Evolutionary conservation across 2,329 filamentous ascomycete genomes (phyloP).

Genomic region (Paecilomyces fulvus): DNA sequence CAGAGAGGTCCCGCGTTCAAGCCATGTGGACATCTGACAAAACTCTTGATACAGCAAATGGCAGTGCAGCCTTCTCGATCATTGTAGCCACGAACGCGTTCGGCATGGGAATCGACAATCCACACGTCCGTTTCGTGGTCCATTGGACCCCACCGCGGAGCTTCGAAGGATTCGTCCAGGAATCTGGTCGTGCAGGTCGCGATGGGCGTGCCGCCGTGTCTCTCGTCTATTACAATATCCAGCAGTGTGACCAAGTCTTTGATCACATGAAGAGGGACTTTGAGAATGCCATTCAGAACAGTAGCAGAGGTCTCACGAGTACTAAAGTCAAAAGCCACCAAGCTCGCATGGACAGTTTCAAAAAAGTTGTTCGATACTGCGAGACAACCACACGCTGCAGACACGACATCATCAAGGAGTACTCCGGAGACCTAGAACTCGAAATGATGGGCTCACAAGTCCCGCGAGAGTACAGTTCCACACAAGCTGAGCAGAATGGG

Average conservation of each 20-base stretch:
- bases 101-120: slow-evolving; percentile 96
- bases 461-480: slow-evolving; percentile 3
- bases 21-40: slow-evolving; percentile 29
- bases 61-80: slow-evolving; percentile 63
- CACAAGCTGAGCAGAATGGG: slow-evolving; percentile 15
- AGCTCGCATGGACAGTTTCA: slow-evolving; percentile 52
- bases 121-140: slow-evolving; percentile 86
- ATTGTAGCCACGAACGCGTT: slow-evolving; percentile 95
- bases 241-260: slow-evolving; percentile 70
- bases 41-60: slow-evolving; percentile 4
- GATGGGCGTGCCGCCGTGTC: slow-evolving; percentile 82
- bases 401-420: slow-evolving; percentile 64
- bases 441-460: slow-evolving; percentile 21
- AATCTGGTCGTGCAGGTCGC: slow-evolving; percentile 82
- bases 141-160: slow-evolving; percentile 93
- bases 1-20: slow-evolving; percentile 54
- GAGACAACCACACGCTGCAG: slow-evolving; percentile 66
- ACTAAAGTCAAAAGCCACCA: slow-evolving; percentile 27
- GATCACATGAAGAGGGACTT: slow-evolving; percentile 41
- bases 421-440: slow-evolving; percentile 60
- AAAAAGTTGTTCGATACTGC: slow-evolving; percentile 68
- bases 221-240: slow-evolving; percentile 82
- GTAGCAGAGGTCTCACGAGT: slow-evolving; percentile 34
- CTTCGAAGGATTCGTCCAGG: slow-evolving; percentile 94
- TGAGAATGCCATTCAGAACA: slow-evolving; percentile 24